phyloP scores from a whole-genome alignment of 306 rosid species.

The Alnus glutinosa region DNA sequence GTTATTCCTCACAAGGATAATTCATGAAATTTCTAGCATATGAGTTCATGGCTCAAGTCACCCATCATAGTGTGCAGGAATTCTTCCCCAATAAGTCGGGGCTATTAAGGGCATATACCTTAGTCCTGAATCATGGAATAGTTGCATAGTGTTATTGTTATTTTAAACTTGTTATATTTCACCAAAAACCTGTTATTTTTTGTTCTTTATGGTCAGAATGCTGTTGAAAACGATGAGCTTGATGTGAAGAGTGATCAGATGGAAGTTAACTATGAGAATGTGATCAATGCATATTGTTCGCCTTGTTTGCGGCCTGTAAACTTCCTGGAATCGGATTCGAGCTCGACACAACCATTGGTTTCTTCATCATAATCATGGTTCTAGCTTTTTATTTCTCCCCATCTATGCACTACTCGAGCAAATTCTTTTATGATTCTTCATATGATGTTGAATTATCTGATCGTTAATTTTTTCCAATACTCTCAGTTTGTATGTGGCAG shows the following conservation, averaged over 20 bases:
- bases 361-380: conserved; percentile 28
- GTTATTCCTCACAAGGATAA: neutral
- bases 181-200: neutral
- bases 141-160: neutral
- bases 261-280: conserved; percentile 65
- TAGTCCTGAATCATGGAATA: neutral
- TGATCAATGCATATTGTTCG: conserved; percentile 63
- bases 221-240: conserved; percentile 72
- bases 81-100: neutral
- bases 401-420: neutral
- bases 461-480: neutral
- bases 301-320: conserved; percentile 62
- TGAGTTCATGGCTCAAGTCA: neutral
- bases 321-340: conserved; percentile 49
- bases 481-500: neutral
- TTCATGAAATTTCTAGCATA: neutral
- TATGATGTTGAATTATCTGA: neutral
- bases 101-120: neutral
- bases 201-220: conserved; percentile 44
- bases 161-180: neutral
- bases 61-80: neutral
- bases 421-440: neutral
- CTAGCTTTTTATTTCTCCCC: neutral
- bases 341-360: conserved; percentile 43
- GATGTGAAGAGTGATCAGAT: conserved; percentile 47